phyloP scores from a whole-genome alignment of 177 flowering plant genomes.

The Telopea speciosissima region DNA sequence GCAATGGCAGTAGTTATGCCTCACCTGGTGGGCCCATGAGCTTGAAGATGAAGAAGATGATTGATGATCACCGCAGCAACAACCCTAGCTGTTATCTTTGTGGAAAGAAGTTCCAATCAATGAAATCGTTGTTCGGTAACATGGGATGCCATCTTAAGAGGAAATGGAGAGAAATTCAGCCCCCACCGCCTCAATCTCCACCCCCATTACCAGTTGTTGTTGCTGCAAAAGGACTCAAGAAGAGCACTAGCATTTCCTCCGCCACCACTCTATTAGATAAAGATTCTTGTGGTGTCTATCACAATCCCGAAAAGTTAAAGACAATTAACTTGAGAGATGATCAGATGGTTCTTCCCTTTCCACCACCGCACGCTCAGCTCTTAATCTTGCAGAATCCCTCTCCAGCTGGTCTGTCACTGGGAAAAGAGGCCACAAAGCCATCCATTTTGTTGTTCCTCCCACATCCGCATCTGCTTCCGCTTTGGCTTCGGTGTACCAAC shows the following conservation, averaged over 20 bases:
- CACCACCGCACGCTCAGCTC: neutral
- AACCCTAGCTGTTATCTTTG: slow-evolving; percentile 33
- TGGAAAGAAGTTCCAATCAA: slow-evolving; percentile 39
- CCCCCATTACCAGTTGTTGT: no score
- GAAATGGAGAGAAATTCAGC: slow-evolving; percentile 55
- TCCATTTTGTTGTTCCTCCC: no score
- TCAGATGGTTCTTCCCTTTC: slow-evolving; percentile 16
- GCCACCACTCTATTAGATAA: slow-evolving; percentile 29
- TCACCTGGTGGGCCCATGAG: neutral
- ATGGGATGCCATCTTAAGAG: slow-evolving; percentile 80
- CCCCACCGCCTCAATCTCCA: slow-evolving; percentile 31
- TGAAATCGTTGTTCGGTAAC: slow-evolving; percentile 67
- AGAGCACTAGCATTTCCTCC: no score
- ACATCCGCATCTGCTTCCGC: neutral
- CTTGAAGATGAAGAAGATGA: no score
- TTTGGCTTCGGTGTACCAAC: neutral
- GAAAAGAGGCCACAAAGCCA: slow-evolving; percentile 35
- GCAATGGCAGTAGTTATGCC: no score
- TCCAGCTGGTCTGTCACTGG: slow-evolving; percentile 36
- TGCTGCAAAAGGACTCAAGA: no score
- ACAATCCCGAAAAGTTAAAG: neutral
- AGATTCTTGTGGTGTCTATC: neutral
- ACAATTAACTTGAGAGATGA: neutral
- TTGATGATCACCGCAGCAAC: no score
- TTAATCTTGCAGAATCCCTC: no score